These are phyloP conservation scores for Mortierella sp. DNA, from an alignment of 371 early-diverging fungal genomes.

Conservation along the genomic window DNA sequence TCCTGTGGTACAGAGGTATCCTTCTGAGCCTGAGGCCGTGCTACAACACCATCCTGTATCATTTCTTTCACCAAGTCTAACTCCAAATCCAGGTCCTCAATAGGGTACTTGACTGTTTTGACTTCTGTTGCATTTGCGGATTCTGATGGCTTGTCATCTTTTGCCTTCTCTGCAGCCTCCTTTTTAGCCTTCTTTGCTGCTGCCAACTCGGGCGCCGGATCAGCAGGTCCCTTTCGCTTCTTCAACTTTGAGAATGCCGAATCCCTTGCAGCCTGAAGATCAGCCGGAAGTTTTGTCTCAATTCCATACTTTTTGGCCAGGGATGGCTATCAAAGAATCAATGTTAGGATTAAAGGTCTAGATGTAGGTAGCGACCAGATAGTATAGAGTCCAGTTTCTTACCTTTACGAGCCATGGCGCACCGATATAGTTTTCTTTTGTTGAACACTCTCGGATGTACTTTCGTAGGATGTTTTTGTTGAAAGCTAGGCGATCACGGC, in stretches of 20 bases:
- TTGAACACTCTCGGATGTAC: slow-evolving; percentile 76
- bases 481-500: slow-evolving; percentile 76
- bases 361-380: not conserved
- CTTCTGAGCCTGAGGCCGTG: slow-evolving; percentile 24
- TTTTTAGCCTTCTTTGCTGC: slow-evolving; percentile 58
- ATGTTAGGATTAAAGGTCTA: not conserved
- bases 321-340: slow-evolving; percentile 45
- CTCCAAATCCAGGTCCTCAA: slow-evolving; percentile 70
- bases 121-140: slow-evolving; percentile 56
- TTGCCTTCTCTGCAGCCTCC: slow-evolving; percentile 61
- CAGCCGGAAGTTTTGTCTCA: slow-evolving; percentile 63
- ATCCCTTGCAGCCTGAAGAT: slow-evolving; percentile 62
- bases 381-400: not conserved
- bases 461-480: slow-evolving; percentile 79
- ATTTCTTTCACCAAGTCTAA: not conserved
- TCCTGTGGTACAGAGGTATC: slow-evolving; percentile 30
- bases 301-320: slow-evolving; percentile 63
- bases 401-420: slow-evolving; percentile 84
- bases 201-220: slow-evolving; percentile 49
- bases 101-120: slow-evolving; percentile 67
- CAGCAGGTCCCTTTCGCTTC: slow-evolving; percentile 58
- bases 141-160: slow-evolving; percentile 58
- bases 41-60: not conserved
- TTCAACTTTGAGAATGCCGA: slow-evolving; percentile 61
- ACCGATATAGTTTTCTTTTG: slow-evolving; percentile 76